Base-by-base conservation (phyloP, 1,139 yeast genomes). In the Groenewaldozyma auringiensis region DNA sequence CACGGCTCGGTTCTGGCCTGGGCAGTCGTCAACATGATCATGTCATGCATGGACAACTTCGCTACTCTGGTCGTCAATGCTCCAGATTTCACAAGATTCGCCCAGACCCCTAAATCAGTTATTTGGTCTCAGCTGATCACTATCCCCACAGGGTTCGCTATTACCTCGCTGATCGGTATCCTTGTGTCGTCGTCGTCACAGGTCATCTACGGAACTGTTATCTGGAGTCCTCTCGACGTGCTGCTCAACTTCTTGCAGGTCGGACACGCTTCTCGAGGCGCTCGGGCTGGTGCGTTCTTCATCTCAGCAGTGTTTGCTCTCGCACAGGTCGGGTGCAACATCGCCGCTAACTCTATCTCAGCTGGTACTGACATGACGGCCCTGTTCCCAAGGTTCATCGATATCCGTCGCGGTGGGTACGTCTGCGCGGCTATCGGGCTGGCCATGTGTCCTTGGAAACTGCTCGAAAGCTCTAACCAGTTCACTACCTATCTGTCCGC, bases 351-450 rank as follows among this genome's bases (percentile, higher is more conserved):
- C 66, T 82, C 95, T 3, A 70, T 88, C 45, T 81, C 94, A 3
- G 92, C 94, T 45, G 96, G 96, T 61, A 87, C 95, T 2, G 96
- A 88, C 66, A 78, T 86, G 68, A 78, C 95, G 13, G 94, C 96
- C 1, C 62, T 88, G 53, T 63, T 85, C 42, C 96, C 96, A 34
- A 72, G 81, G 49, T 86, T 71, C 64, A 70, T 88, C 60, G 86
- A 82, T 66, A 87, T 88, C 57, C 75, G 94, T 64, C 79, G 96
- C 54, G 86, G 86, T 57, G 82, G 88, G 2, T 83, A 79, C 59
- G 67, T 88, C 46, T 86, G 95, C 71, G 95, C 95, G 0, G 65
- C 71, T 3, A 68, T 87, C 54, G 94, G 94, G 0, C 75, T 83
- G 53, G 78, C 82, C 49, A 81, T 87, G 53, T 83, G 89, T 60